Base-by-base conservation (phyloP, 176 grass and related monocot species). In the Thinopyrum elongatum region DNA sequence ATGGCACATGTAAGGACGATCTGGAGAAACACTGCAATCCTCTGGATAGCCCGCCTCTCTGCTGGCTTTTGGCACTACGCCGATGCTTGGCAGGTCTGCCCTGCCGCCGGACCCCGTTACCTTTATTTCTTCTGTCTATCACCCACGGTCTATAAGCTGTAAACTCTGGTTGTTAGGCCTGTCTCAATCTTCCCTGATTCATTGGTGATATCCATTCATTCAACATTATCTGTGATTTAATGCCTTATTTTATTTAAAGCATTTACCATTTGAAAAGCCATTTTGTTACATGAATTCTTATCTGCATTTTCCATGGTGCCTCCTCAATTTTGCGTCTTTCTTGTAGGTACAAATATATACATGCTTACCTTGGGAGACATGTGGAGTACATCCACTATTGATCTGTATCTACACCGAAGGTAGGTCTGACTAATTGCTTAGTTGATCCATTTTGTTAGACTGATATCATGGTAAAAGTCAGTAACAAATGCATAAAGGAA, bases 271-370 rank as follows among this genome's bases (percentile, higher is more conserved):
- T 84, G 39, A 70, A 44, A 49, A 55, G 71, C 3, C 33, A 76
- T n/a, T 63, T 51, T 71, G 19, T 21, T 79, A n/a, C 28, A 75
- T 67, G 31, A 72, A 41, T 73, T 19, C 41, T 15, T 57, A 53
- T 15, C 63, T 83, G n/a, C 8, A 73, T 67, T 74, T 84, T 87
- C 57, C 21, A 67, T 1, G 1, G 68, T 7, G 6, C 22, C 4
- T 84, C 23, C 29, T 90, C 34, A 78, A 8, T 69, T 19, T 14
- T 74, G 38, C 47, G 21, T 57, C 25, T 57, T 86, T 89, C 79
- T 71, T 88, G 78, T 87, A 98, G 96, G 96, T 88, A 98, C 96
- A 70, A 90, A 98, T 68, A 98, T 98, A 90, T 89, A 91, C 86
- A 91, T 98, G 88, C 90, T 98, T 86, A 95, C 81, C 65, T 95